Percentiles rank a stretch among this genome's conserved stretches.
Conservation (phyloP, 805 yeast species). For the Komagataella kurtzmanii region DNA sequence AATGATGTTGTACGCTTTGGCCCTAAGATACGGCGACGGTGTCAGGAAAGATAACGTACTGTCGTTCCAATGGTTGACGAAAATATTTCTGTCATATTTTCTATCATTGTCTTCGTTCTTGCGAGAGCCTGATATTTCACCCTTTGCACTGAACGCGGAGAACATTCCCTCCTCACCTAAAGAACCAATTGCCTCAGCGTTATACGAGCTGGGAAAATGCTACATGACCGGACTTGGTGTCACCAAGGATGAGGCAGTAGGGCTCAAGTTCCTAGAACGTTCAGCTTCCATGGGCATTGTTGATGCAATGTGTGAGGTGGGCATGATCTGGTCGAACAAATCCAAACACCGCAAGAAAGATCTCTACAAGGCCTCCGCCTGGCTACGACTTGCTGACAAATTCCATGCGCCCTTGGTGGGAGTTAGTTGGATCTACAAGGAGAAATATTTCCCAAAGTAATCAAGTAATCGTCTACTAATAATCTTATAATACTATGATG, state of each 20-base stretch:
- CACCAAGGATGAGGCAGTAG: conserved; percentile 38
- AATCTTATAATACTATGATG: background rate
- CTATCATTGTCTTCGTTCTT: background rate
- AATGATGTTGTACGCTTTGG: conserved; percentile 55
- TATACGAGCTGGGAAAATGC: conserved; percentile 49
- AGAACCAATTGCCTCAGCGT: conserved; percentile 34
- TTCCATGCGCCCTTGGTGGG: conserved; percentile 52
- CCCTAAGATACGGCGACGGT: conserved; percentile 59
- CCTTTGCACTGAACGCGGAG: conserved; percentile 16
- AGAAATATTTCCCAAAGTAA: conserved; percentile 28
- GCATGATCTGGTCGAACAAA: conserved; percentile 49
- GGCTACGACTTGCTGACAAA: conserved; percentile 53
- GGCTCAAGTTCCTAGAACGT: conserved; percentile 44
- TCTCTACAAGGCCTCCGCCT: conserved; percentile 47
- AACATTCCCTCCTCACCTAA: conserved; percentile 21
- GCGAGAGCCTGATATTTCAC: conserved; percentile 15
- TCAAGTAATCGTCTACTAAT: background rate
- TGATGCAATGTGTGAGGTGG: conserved; percentile 59
- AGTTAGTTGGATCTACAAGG: conserved; percentile 64
- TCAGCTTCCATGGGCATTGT: conserved; percentile 57
- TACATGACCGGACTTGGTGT: conserved; percentile 45
- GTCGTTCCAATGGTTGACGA: conserved; percentile 41
- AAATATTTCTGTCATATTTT: conserved; percentile 1
- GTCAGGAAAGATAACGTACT: conserved; percentile 38
- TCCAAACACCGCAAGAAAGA: conserved; percentile 45